Conservation (phyloP, 371 early-diverging fungal species). For the Apophysomyces variabilis region DNA sequence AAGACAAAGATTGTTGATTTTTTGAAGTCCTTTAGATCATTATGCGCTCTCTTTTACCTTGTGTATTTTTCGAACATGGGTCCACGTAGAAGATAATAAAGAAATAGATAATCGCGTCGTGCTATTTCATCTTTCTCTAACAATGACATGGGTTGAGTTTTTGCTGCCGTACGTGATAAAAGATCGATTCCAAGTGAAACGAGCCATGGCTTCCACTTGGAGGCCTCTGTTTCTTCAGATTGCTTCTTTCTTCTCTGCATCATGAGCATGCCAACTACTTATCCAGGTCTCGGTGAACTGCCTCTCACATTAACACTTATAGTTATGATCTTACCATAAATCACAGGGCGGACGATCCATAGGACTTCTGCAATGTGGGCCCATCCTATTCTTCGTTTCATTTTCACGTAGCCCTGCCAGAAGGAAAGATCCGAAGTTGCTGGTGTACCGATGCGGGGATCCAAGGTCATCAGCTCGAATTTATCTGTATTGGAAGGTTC, state of each 20-base stretch:
- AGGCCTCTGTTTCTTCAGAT: constrained; percentile 16
- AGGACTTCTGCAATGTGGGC: constrained; percentile 36
- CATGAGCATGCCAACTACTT: constrained; percentile 4
- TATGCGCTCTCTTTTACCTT: constrained; percentile 22
- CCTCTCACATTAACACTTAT: not conserved
- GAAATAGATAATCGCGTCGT: constrained; percentile 37
- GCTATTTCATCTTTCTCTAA: constrained; percentile 43
- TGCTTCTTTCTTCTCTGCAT: constrained; percentile 18
- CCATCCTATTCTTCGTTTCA: constrained; percentile 27
- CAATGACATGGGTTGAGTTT: constrained; percentile 32
- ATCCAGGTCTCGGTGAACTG: not conserved
- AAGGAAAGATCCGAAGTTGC: constrained; percentile 17
- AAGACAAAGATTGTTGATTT: not conserved
- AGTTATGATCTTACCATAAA: constrained; percentile 34
- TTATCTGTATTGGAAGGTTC: constrained; percentile 31
- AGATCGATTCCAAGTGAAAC: constrained; percentile 43
- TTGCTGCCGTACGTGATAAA: constrained; percentile 24
- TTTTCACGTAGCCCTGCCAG: not conserved
- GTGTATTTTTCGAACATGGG: constrained; percentile 40
- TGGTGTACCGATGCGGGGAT: constrained; percentile 44
- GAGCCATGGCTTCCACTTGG: constrained; percentile 43
- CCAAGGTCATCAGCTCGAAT: constrained; percentile 32
- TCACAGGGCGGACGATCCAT: constrained; percentile 44
- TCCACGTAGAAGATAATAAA: constrained; percentile 41
- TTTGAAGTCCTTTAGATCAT: too few species aligned